phyloP scores from a whole-genome alignment of 805 yeast genomes.

The Myxozyma udenii region DNA sequence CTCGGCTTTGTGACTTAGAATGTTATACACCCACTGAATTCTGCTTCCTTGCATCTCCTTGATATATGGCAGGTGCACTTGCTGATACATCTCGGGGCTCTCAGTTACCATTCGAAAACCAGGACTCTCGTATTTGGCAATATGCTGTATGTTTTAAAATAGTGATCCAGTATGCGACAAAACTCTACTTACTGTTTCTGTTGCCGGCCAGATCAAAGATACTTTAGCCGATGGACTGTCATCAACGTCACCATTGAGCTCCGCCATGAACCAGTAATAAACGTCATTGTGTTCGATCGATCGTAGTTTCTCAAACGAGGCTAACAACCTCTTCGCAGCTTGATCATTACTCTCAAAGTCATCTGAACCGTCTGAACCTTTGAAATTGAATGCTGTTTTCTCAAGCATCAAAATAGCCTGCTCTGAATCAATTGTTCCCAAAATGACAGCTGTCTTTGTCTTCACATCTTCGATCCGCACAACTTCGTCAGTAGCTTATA shows the following conservation, averaged over 20 bases:
- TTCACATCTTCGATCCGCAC: constrained; percentile 53
- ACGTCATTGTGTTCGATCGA: constrained; percentile 68
- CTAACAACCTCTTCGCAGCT: constrained; percentile 5
- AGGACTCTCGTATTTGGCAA: constrained; percentile 68
- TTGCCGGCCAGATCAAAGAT: constrained; percentile 84
- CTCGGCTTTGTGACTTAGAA: constrained; percentile 77
- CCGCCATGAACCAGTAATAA: constrained; percentile 73
- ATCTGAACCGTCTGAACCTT: constrained; percentile 16
- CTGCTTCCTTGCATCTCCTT: constrained; percentile 71
- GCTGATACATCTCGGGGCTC: constrained; percentile 70
- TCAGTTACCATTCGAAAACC: constrained; percentile 63
- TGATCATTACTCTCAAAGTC: too few relatives aligned
- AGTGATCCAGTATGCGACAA: background rate
- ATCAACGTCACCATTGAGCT: constrained; percentile 46
- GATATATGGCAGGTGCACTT: constrained; percentile 70
- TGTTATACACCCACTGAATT: constrained; percentile 80
- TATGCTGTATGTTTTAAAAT: constrained; percentile 48
- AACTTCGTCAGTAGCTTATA: background rate
- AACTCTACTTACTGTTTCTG: constrained; percentile 44
- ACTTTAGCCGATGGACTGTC: constrained; percentile 60
- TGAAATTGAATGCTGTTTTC: constrained; percentile 56
- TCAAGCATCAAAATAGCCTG: constrained; percentile 72
- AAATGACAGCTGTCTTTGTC: constrained; percentile 59
- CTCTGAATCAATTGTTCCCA: constrained; percentile 62
- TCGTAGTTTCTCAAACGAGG: background rate